Percentiles rank a stretch among this genome's conserved stretches.
These are phyloP conservation scores for Ophiostoma populinum DNA, from an alignment of 2,329 filamentous ascomycete species.

Conservation along the genomic window DNA sequence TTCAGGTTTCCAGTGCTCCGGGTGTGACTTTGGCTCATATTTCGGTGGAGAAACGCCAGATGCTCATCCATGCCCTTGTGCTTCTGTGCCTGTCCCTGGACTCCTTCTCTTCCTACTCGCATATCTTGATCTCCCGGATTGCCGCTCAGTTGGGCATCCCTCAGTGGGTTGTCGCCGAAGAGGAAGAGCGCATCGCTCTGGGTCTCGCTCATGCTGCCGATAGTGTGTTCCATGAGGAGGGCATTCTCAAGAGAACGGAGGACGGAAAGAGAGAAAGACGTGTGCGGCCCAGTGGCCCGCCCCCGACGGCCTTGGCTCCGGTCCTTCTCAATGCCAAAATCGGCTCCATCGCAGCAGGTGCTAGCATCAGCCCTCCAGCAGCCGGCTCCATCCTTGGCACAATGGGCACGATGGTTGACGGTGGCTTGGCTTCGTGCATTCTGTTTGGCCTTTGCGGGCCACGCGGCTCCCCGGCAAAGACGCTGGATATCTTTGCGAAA, in stretches of 20 bases:
- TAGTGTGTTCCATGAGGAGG: slow-evolving; percentile 44
- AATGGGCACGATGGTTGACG: slow-evolving; percentile 65
- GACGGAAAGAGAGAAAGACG: slow-evolving; percentile 47
- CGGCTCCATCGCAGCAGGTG: slow-evolving; percentile 59
- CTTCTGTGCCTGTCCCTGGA: slow-evolving; percentile 60
- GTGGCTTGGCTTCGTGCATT: slow-evolving; percentile 60
- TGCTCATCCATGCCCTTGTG: slow-evolving; percentile 56
- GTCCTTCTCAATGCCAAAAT: slow-evolving; percentile 64
- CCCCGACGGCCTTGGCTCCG: slow-evolving; percentile 56
- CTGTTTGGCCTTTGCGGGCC: slow-evolving; percentile 86
- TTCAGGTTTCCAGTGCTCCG: neutral
- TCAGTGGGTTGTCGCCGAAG: slow-evolving; percentile 43
- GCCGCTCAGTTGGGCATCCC: slow-evolving; percentile 56
- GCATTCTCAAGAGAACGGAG: slow-evolving; percentile 41
- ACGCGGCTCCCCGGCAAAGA: slow-evolving; percentile 56
- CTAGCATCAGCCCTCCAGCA: slow-evolving; percentile 55
- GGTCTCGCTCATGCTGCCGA: slow-evolving; percentile 61
- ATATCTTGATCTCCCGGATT: slow-evolving; percentile 52
- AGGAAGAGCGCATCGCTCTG: slow-evolving; percentile 60
- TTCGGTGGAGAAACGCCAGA: slow-evolving; percentile 39
- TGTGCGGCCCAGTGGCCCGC: slow-evolving; percentile 44
- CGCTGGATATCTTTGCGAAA: slow-evolving; percentile 73
- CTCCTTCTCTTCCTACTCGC: slow-evolving; percentile 58
- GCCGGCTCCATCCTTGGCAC: slow-evolving; percentile 66
- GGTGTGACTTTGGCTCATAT: neutral